These are phyloP conservation scores for Wakefieldia striispora DNA, from an alignment of 768 basidiomycete genomes.

Conservation along the genomic window DNA sequence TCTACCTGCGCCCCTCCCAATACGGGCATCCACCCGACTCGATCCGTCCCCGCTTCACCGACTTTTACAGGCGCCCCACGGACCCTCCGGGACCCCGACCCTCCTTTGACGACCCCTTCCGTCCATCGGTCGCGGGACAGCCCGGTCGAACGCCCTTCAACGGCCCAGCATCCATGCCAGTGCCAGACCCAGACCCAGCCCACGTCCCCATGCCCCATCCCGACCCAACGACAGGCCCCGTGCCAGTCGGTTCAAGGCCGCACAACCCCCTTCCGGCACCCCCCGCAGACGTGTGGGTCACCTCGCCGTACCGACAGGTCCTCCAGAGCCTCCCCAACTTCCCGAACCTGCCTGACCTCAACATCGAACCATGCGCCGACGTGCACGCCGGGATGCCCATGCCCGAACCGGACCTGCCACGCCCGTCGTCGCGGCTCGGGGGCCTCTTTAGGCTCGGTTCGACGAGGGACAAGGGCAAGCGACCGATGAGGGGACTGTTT, in stretches of 20 bases:
- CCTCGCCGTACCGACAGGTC: conserved; percentile 54
- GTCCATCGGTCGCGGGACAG: conserved; percentile 4
- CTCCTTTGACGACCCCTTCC: conserved; percentile 1
- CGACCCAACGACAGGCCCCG: not conserved
- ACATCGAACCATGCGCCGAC: conserved; percentile 3
- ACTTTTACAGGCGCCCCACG: conserved; percentile 23
- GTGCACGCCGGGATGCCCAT: not conserved
- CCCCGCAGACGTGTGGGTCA: conserved; percentile 58
- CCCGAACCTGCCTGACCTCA: conserved; percentile 20
- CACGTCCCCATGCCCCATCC: conserved; percentile 2
- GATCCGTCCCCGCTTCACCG: conserved; percentile 25
- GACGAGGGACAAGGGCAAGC: conserved; percentile 36
- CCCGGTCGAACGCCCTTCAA: conserved; percentile 12
- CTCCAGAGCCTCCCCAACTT: conserved; percentile 47
- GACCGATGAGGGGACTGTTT: conserved; percentile 42
- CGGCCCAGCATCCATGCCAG: conserved; percentile 5
- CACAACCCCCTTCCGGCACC: conserved; percentile 63
- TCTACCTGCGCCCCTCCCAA: too few relatives aligned
- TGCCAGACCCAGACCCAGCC: not conserved
- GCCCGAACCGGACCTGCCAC: conserved; percentile 14
- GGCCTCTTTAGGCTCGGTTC: conserved; percentile 23
- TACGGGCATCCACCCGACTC: conserved; percentile 2
- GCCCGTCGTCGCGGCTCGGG: conserved; percentile 20
- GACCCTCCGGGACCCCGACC: conserved; percentile 6
- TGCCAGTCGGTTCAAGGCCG: too few relatives aligned